phyloP scores from a whole-genome alignment of 2,329 filamentous ascomycete genomes.

The Xylaria polymorpha region DNA sequence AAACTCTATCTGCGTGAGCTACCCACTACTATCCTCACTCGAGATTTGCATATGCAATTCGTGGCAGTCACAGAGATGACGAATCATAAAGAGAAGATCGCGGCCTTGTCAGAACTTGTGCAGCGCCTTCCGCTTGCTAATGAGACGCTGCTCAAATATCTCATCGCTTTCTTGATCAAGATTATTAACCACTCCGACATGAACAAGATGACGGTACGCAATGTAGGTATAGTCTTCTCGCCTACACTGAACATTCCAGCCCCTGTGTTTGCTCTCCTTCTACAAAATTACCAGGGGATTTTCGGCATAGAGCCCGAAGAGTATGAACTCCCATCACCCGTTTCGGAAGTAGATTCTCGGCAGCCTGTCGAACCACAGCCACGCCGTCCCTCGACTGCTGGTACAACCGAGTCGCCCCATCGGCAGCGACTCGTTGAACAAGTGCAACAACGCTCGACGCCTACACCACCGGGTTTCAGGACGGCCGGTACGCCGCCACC shows the following conservation, averaged over 20 bases:
- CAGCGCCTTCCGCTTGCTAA: constrained; percentile 84
- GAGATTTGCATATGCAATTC: constrained; percentile 91
- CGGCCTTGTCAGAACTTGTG: constrained; percentile 80
- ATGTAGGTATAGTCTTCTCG: constrained; percentile 97
- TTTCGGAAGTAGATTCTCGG: constrained; percentile 54
- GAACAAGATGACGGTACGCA: constrained; percentile 99
- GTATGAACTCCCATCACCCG: constrained; percentile 65
- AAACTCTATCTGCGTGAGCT: constrained; percentile 95
- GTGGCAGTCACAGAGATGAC: constrained; percentile 83
- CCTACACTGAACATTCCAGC: constrained; percentile 96
- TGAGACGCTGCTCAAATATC: constrained; percentile 80
- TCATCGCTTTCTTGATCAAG: constrained; percentile 88
- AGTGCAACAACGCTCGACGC: constrained; percentile 55
- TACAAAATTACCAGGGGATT: constrained; percentile 89
- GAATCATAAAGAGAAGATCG: constrained; percentile 79
- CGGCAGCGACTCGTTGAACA: constrained; percentile 61
- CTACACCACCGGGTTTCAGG: constrained; percentile 63
- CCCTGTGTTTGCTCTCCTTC: constrained; percentile 91
- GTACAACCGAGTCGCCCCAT: constrained; percentile 63
- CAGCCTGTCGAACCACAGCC: constrained; percentile 50
- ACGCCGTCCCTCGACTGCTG: constrained; percentile 62
- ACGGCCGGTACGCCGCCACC: constrained; percentile 58
- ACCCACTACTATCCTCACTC: constrained; percentile 88
- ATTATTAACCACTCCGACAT: constrained; percentile 90
- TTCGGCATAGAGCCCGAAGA: constrained; percentile 79